These are phyloP conservation scores for Trichopus zeylanicus DNA, from an alignment of 116 monocot genomes.

Conservation along the genomic window DNA sequence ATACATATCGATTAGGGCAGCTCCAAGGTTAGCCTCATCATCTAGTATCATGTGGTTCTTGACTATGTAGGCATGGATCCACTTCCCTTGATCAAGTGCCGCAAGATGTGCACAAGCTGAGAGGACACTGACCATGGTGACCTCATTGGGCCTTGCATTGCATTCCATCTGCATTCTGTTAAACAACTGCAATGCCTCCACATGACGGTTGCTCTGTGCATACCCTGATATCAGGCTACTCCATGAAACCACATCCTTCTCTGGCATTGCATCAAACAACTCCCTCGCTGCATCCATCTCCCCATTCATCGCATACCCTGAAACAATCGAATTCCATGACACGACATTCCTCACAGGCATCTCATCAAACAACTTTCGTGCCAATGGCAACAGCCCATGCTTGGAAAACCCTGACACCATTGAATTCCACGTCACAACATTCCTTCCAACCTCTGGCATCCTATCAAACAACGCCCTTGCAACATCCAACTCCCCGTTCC, in stretches of 20 bases:
- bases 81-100: slow-evolving; percentile 29
- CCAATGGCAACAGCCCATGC: slow-evolving; percentile 19
- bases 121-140: slow-evolving; percentile 33
- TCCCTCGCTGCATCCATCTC: slow-evolving; percentile 20
- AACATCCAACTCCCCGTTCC: slow-evolving; percentile 36
- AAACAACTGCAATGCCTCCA: slow-evolving; percentile 27
- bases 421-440: slow-evolving; percentile 36
- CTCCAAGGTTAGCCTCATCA: slow-evolving; percentile 24
- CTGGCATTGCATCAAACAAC: slow-evolving; percentile 36
- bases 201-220: slow-evolving; percentile 5
- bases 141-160: slow-evolving; percentile 21
- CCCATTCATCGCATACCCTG: slow-evolving; percentile 28
- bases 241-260: slow-evolving; percentile 40
- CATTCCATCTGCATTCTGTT: slow-evolving; percentile 21
- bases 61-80: slow-evolving; percentile 36
- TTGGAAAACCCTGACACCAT: slow-evolving; percentile 31
- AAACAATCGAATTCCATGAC: slow-evolving; percentile 45
- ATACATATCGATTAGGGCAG: slow-evolving; percentile 40
- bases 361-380: slow-evolving; percentile 28
- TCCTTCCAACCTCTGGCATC: slow-evolving; percentile 20
- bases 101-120: slow-evolving; percentile 37
- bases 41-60: slow-evolving; percentile 23
- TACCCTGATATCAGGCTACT: slow-evolving; percentile 40
- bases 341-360: slow-evolving; percentile 26
- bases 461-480: slow-evolving; percentile 31